Conservation (phyloP, 2,329 filamentous ascomycete genomes). For the Pseudocercospora pini-densiflorae region DNA sequence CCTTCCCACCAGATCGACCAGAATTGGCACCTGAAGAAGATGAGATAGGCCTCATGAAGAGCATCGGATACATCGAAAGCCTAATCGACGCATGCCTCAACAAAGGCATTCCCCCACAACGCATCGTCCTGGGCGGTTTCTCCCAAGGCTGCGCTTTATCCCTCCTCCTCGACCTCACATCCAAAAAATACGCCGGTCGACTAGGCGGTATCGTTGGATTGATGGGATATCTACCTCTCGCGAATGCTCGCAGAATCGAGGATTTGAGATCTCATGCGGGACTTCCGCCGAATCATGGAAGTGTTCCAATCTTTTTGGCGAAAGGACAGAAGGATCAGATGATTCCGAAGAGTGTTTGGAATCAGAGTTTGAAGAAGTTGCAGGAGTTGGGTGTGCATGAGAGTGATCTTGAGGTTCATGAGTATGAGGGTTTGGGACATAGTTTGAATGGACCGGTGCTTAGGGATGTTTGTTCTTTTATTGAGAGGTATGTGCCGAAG, state of each 20-base stretch:
- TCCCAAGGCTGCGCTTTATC: constrained; percentile 53
- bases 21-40: constrained; percentile 45
- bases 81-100: constrained; percentile 48
- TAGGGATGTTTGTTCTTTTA: constrained; percentile 51
- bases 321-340: constrained; percentile 54
- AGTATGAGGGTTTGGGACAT: constrained; percentile 57
- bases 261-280: constrained; percentile 44
- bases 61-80: constrained; percentile 46
- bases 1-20: constrained; percentile 44
- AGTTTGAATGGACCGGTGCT: constrained; percentile 48
- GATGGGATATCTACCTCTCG: constrained; percentile 54
- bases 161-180: constrained; percentile 48
- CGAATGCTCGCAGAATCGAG: constrained; percentile 37
- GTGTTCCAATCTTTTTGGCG: constrained; percentile 51
- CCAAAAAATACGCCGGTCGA: constrained; percentile 44
- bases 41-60: constrained; percentile 47
- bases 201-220: constrained; percentile 50
- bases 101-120: constrained; percentile 46
- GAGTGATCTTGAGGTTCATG: constrained; percentile 46
- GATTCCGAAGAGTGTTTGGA: constrained; percentile 51
- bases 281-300: constrained; percentile 40
- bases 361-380: constrained; percentile 48
- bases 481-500: constrained; percentile 46
- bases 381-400: constrained; percentile 46
- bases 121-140: constrained; percentile 54